Base-by-base conservation (phyloP, 2,329 filamentous ascomycete species). In the Beauveria sp. region DNA sequence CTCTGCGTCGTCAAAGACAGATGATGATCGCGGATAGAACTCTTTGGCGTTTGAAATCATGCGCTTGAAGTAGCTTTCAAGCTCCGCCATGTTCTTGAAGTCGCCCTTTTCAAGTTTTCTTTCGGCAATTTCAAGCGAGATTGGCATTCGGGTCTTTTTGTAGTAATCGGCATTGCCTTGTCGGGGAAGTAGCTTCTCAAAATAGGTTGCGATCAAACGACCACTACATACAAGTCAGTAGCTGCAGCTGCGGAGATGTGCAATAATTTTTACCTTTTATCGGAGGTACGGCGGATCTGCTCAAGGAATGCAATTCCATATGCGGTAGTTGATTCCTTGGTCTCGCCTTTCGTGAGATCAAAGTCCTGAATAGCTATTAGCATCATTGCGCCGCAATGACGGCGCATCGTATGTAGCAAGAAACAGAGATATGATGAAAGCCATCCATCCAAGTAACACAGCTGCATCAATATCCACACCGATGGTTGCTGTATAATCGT, bases 41-140 rank as follows among this genome's bases (percentile, higher is more conserved):
- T 91, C 86, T 73, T 96, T 96, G 42, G 90, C 90, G 70, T 96
- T 96, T 65, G 86, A 82, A 60, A 96, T 88, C 81, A 96, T 89
- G 65, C 91, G 87, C 78, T 95, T 96, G 70, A 93, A 84, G 71
- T 93, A 93, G 70, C 89, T 87, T 73, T 96, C 92, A 14, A 96
- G 78, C 55, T 87, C 81, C 6, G 90, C 86, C 54, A 96, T 79
- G 57, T 77, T 88, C 16, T 81, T 72, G 70, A 96, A 96, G 65
- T 86, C 82, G 67, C 83, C 78, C 55, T 84, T 80, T 58, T 84
- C 81, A 56, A 96, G 79, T 73, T 91, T 93, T 51, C 80, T 79
- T 77, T 96, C 89, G 63, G 96, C 88, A 2, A 82, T 87, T 67
- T 88, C 82, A 51, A 96, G 78, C 0, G 91, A 90, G 63, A 96